Base-by-base conservation (phyloP, 495 filamentous ascomycete genomes). In the Penicillium verhagenii region DNA sequence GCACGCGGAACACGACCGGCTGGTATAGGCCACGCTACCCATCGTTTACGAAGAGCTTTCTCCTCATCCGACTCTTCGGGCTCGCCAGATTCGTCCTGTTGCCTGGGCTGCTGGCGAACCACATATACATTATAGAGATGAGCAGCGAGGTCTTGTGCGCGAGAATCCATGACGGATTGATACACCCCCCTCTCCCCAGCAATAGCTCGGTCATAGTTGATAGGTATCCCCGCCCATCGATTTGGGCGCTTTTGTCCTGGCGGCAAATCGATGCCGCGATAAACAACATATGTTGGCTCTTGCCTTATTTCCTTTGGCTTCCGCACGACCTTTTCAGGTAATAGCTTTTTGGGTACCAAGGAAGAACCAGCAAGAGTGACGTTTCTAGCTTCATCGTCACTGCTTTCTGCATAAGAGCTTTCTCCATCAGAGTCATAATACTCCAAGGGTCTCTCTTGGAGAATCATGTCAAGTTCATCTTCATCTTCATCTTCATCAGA, bases 1-100 rank as follows among this genome's bases (percentile, higher is more conserved):
- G 72, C 65, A n/a, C 79, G 75, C 3, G 88, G 87, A 16, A 92
- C 87, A 7, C 75, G 70, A 10, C 73, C 64, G 19, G 78, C 74
- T 14, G 68, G 68, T 69, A 92, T 58, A 18, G 91, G 91, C 91
- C 91, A 96, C 1, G 89, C 87, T 3, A 86, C 86, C 90, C 90
- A 95, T 26, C 46, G 19, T 51, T 76, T 81, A 6, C 74, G 76
- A 16, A 82, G 79, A 14, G 35, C 54, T 40, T 29, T 58, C 29
- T 59, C 39, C 9, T 28, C 45, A 21, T 63, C 59, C 21, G 68
- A 47, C 11, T 35, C 58, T 60, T 68, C 52, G 14, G 18, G 26
- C 18, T 63, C 54, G 54, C 72, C 67, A 19, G 61, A 45, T 35
- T 58, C 35, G 57, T 66, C 72, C 51, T 66, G n/a, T 16, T 56